Evolutionary conservation across 495 filamentous ascomycete species (phyloP), one percentile per base, ranked within the genome.

Genomic region (Lophiotrema nucula): DNA sequence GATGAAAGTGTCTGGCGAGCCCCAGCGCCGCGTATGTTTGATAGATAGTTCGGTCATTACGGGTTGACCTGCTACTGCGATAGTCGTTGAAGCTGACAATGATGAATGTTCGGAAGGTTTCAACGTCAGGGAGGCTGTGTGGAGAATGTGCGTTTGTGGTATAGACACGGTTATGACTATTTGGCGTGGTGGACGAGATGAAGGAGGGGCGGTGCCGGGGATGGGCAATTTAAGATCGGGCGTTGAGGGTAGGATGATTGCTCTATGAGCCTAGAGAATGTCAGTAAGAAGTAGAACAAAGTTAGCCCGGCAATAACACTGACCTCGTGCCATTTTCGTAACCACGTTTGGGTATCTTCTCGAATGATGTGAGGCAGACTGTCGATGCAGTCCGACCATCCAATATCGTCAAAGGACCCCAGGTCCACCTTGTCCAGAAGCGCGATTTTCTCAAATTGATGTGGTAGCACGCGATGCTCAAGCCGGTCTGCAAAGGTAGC

Each of bases 131-230:
- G 91, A 84, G 16, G 86, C 88, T 0, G 87, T 95, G 71, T 92
- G 87, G 1, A 97, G 84, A 23, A 97, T 82, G 51, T 88, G 83
- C 22, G 96, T 78, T 5, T 87, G 80, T 0, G 93, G 95, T n/a
- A 97, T 81, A 41, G 95, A 88, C 18, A 97, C 90, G 0, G 87
- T 81, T 53, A 90, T 72, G 51, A 90, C 83, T 11, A 79, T 58
- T 23, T 67, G 67, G 6, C 49, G 53, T 26, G 62, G 52, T 10
- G 58, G 51, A 18, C 51, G 12, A 0, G 56, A 35, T 12, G 53
- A 52, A 15, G 42, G 38, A 6, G 53, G 53, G 16, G 53, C 53
- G 5, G 31, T 53, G 31, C 45, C 45, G 21, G 46, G 50, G 11
- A 5, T 19, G 16, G 46, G 42, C 10, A 25, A 47, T 18, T 2